Conservation (phyloP, 2,329 filamentous ascomycete genomes). For the Monosporascus sp. region DNA sequence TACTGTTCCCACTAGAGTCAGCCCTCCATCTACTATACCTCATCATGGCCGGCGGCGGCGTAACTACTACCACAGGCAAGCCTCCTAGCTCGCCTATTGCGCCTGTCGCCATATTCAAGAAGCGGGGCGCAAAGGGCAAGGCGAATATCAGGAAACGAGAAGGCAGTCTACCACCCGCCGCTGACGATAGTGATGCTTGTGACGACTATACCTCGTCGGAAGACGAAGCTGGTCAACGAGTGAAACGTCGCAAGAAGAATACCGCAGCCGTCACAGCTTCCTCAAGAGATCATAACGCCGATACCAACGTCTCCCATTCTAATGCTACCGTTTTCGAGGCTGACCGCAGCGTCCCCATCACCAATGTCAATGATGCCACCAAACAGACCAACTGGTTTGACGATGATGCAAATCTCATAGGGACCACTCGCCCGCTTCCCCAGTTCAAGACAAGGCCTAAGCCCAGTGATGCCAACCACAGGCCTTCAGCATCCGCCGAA, state of each 20-base stretch:
- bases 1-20: too few species aligned
- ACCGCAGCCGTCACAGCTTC: constrained; percentile 62
- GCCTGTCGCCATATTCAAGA: constrained; percentile 74
- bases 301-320: constrained; percentile 33
- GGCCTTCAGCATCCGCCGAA: neutral
- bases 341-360: constrained; percentile 57
- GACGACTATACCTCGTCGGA: constrained; percentile 69
- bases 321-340: constrained; percentile 52
- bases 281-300: constrained; percentile 39
- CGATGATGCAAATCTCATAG: constrained; percentile 59
- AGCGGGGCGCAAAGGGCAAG: constrained; percentile 71
- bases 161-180: constrained; percentile 68
- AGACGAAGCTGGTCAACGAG: constrained; percentile 67
- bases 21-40: too few species aligned
- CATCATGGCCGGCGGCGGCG: constrained; percentile 15
- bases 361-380: constrained; percentile 77
- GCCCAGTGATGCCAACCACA: neutral
- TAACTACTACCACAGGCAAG: constrained; percentile 12
- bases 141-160: constrained; percentile 76
- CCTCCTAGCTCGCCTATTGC: constrained; percentile 30
- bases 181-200: constrained; percentile 50
- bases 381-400: constrained; percentile 89
- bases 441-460: constrained; percentile 19
- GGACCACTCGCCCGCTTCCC: constrained; percentile 43
- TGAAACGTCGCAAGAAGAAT: constrained; percentile 75